phyloP scores from a whole-genome alignment of 306 rosid genomes.

The Pterocarpus santalinus region DNA sequence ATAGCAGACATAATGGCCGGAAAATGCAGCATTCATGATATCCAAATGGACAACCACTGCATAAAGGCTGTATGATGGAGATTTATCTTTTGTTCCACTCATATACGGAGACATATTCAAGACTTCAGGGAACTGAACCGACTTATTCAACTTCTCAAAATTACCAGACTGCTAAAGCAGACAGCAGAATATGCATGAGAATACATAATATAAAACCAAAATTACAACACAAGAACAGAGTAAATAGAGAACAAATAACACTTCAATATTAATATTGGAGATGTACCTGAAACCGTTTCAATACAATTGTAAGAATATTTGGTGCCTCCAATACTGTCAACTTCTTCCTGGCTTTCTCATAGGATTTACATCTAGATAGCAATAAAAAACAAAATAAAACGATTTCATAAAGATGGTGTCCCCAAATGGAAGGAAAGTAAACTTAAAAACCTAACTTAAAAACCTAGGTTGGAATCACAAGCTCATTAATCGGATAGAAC shows the following conservation, averaged over 20 bases:
- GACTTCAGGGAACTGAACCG: slow-evolving; percentile 69
- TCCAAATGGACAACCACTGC: slow-evolving; percentile 90
- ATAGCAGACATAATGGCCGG: slow-evolving; percentile 85
- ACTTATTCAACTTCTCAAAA: slow-evolving; percentile 76
- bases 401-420: slow-evolving; percentile 16
- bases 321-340: slow-evolving; percentile 80
- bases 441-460: neutral
- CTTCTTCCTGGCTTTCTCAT: slow-evolving; percentile 82
- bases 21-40: slow-evolving; percentile 70
- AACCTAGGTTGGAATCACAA: neutral
- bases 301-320: slow-evolving; percentile 80
- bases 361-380: slow-evolving; percentile 70
- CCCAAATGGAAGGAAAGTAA: neutral
- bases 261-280: slow-evolving; percentile 28
- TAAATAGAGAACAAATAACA: slow-evolving; percentile 25
- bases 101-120: slow-evolving; percentile 78
- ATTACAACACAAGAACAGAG: slow-evolving; percentile 12
- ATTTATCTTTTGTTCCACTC: slow-evolving; percentile 62
- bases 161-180: slow-evolving; percentile 70
- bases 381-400: slow-evolving; percentile 30
- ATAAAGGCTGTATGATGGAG: slow-evolving; percentile 71
- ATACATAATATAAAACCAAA: slow-evolving; percentile 27
- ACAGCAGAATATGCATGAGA: slow-evolving; percentile 45
- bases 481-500: neutral
- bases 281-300: slow-evolving; percentile 81